Conservation (phyloP, 1,139 yeast species). For the Geotrichum klebahnii region DNA sequence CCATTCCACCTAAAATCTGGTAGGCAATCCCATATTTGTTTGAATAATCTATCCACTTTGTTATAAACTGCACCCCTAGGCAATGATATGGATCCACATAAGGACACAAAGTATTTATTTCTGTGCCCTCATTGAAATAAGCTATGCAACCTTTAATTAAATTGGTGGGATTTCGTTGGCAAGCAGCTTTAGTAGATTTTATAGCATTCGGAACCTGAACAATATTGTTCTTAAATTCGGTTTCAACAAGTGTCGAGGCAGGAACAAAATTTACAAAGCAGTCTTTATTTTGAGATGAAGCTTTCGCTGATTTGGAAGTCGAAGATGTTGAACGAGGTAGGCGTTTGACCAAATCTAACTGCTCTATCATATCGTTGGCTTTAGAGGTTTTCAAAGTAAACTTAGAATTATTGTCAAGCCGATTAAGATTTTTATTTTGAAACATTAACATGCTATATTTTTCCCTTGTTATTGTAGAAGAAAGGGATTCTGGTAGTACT, state of each 20-base stretch:
- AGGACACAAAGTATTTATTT: background rate
- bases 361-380: no score
- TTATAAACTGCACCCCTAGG: constrained; percentile 47
- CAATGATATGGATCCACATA: constrained; percentile 5
- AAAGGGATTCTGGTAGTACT: constrained; percentile 77
- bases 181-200: constrained; percentile 8
- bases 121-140: background rate
- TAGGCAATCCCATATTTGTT: constrained; percentile 94
- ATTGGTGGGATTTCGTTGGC: constrained; percentile 7
- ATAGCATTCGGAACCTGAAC: constrained; percentile 1
- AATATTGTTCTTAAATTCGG: no score
- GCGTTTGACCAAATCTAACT: no score
- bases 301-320: no score
- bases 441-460: constrained; percentile 66
- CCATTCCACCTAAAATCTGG: constrained; percentile 82
- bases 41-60: constrained; percentile 97
- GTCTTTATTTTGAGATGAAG: no score
- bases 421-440: constrained; percentile 25
- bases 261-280: constrained; percentile 11
- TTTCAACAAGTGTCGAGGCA: no score
- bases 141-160: constrained; percentile 1
- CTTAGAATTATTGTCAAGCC: no score
- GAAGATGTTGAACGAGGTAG: no score
- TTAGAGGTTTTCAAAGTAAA: no score
- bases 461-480: constrained; percentile 86